Base-by-base conservation (phyloP, 2,329 filamentous ascomycete species). In the Myriosclerotinia scirpicola region DNA sequence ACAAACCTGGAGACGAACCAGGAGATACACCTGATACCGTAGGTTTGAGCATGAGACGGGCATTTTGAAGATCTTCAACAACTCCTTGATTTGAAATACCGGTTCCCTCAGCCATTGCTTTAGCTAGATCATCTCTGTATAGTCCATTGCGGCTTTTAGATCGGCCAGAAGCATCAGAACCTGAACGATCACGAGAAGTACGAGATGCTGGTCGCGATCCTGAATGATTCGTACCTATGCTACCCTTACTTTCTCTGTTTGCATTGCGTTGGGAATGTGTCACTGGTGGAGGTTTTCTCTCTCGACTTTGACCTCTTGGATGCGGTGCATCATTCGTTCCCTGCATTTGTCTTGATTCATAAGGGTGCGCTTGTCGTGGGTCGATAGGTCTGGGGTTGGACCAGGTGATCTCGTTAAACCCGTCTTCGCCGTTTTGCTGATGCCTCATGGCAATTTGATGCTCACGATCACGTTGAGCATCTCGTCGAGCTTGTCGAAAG, bases 391-490 rank as follows among this genome's bases (percentile, higher is more conserved):
- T 54, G 14, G 48, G 22, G 48, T 60, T 67, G 8, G 64, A 59
- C 70, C 71, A 72, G 55, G 69, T 66, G 7, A 66, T 46, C 26
- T 71, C 69, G 59, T 67, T 63, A 42, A 68, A 69, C 30, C 67
- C 67, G n/a, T 50, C 17, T 26, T 65, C 69, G 14, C 53, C 17
- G n/a, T 66, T 71, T 48, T 71, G 71, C 26, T 73, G 70, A 67
- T 75, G 69, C 52, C 71, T 73, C 66, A 68, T 56, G 14, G 71
- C 64, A 48, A 74, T 52, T 63, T 76, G 70, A 26, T 71, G 71
- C 66, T 77, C 75, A 54, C 73, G 69, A 40, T 75, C 73, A 36
- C 73, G 71, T 58, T 77, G 75, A 2, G 73, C 72, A 59, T 76
- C 73, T 67, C 75, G 65, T 15, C 75, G 71, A 40, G 73, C 73